Evolutionary conservation across 2,329 filamentous ascomycete species (phyloP), one percentile per base, ranked within the genome.

Genomic region (Kalmusia sp.): DNA sequence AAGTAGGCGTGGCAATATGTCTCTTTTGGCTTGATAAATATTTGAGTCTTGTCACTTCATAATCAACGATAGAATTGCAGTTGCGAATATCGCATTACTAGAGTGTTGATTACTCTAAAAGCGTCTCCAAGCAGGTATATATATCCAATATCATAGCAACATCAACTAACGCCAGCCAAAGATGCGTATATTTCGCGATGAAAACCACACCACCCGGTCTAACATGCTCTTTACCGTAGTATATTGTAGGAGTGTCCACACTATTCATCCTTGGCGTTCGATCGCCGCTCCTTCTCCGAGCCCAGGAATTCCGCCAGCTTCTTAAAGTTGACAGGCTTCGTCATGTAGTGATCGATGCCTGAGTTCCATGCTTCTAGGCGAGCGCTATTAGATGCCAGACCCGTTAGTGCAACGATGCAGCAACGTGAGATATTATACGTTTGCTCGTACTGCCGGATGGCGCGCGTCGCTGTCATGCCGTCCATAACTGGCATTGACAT

Each of bases 401-500:
- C 67, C 9, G 66, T 70, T 9, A 70, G 47, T 4, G 64, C 66
- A 27, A 69, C 58, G 30, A 70, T 62, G 4, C 51, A 52, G 9
- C 46, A 37, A 11, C 43, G 44, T 12, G 55, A 21, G 3, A 59
- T 24, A 21, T 55, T 53, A 9, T 61, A 21, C 17, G 62, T 54
- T 34, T 59, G 51, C 46, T 74, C 70, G 44, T 67, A 62, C 12
- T 67, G 55, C 3, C 72, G 69, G 24, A 74, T 74, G 0, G 64
- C 59, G 6, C 68, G 64, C 3, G 70, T 74, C 14, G 70, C 68
- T 6, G 63, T 63, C 59, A 74, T 67, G 1, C 71, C 71, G 51
- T 74, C 70, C 69, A 75, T 69, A 33, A 73, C 63, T 2, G 71
- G 71, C 71, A 74, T 74, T 1, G 69, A 72, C 50, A 74, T 67